Conservation (phyloP, 257 asterid genomes). For the Solanum paucissectum region DNA sequence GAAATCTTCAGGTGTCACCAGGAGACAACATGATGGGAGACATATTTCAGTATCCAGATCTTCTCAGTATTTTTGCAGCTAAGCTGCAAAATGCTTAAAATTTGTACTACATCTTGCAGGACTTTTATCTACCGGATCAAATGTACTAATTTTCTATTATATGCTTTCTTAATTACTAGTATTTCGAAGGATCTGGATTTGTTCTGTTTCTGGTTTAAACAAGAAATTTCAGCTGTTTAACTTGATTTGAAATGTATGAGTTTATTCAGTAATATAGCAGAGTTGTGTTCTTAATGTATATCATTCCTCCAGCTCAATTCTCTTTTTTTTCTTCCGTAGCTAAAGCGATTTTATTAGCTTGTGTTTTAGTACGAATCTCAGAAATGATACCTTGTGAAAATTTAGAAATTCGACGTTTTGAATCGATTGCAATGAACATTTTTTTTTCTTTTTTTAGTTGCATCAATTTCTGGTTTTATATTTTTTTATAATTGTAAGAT, state of each 20-base stretch:
- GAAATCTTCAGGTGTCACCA: conserved; percentile 2
- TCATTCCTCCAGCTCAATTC: not conserved
- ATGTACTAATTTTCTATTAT: not conserved
- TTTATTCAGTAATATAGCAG: not conserved
- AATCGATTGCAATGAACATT: not conserved
- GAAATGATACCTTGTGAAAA: too few species aligned
- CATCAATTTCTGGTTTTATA: not conserved
- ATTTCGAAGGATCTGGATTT: not conserved
- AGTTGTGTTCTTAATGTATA: not conserved
- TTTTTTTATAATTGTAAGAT: not conserved
- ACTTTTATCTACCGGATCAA: not conserved
- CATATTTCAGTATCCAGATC: conserved; percentile 4
- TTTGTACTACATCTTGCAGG: not conserved
- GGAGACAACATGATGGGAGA: conserved; percentile 11
- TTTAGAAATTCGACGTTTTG: not conserved
- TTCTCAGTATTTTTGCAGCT: conserved; percentile 16
- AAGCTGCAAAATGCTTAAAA: conserved; percentile 23
- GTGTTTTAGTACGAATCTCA: not conserved
- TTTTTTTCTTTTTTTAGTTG: too few species aligned
- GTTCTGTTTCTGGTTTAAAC: not conserved
- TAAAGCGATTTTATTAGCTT: not conserved
- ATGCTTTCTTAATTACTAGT: not conserved
- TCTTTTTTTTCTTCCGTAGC: not conserved
- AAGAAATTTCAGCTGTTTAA: not conserved
- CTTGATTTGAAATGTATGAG: not conserved